Conservation (phyloP, 768 basidiomycete species). For the Suillus variegatus region DNA sequence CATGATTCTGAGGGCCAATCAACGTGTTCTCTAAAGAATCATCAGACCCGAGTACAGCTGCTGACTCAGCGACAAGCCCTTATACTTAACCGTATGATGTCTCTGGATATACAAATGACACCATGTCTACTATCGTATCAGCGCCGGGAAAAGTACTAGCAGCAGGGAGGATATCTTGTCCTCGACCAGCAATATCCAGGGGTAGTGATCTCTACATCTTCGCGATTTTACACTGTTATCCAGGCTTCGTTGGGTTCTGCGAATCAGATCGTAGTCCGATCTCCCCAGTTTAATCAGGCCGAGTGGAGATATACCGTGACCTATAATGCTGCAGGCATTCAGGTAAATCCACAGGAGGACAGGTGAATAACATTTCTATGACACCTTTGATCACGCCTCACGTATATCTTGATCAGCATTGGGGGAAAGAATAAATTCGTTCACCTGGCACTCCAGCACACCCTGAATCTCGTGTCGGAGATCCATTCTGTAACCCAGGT, state of each 20-base stretch:
- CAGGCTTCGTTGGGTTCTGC: conserved; percentile 31
- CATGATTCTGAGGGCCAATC: not conserved
- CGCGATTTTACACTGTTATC: conserved; percentile 89
- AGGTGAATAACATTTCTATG: conserved; percentile 16
- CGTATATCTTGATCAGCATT: conserved; percentile 26
- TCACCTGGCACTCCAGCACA: conserved; percentile 81
- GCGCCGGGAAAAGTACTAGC: conserved; percentile 94
- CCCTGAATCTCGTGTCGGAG: conserved; percentile 68
- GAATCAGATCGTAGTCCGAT: conserved; percentile 68
- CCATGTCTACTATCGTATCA: conserved; percentile 65
- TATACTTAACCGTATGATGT: conserved; percentile 5
- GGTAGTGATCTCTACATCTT: conserved; percentile 87
- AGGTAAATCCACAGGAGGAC: conserved; percentile 23
- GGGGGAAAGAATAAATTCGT: conserved; percentile 87
- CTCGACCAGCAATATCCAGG: conserved; percentile 87
- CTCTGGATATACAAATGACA: not conserved
- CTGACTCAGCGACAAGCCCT: conserved; percentile 27
- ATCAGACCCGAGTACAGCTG: conserved; percentile 7
- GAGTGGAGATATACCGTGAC: conserved; percentile 71
- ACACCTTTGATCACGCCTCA: conserved; percentile 3
- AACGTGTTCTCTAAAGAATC: not conserved
- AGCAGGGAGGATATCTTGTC: conserved; percentile 97
- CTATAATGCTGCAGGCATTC: conserved; percentile 30
- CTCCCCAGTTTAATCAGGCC: conserved; percentile 88
- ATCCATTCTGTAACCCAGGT: conserved; percentile 45